Evolutionary conservation across 352 stramenopile species (phyloP).

Genomic region (Aphanomyces cochlioides): DNA sequence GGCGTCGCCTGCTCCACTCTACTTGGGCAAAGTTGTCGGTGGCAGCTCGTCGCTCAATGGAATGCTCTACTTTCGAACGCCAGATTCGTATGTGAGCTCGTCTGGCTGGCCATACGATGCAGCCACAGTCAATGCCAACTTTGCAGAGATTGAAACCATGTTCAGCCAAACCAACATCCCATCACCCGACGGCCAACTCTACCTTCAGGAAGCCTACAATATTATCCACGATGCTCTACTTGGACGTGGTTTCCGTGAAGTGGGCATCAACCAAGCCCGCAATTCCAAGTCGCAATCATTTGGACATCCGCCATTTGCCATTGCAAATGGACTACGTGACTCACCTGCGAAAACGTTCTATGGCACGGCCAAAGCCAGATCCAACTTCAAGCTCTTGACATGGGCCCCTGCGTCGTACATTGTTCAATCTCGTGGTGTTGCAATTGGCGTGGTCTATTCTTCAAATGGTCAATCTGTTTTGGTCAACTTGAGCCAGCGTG

Average conservation of each 20-base stretch:
- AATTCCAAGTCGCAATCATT: constrained; percentile 60
- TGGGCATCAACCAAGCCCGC: constrained; percentile 45
- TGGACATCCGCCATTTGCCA: constrained; percentile 45
- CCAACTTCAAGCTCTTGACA: constrained; percentile 56
- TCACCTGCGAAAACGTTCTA: constrained; percentile 55
- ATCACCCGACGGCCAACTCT: constrained; percentile 46
- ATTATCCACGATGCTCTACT: constrained; percentile 43
- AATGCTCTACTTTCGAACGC: constrained; percentile 74
- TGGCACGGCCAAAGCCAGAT: constrained; percentile 39
- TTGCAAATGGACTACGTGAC: constrained; percentile 57
- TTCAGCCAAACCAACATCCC: constrained; percentile 49
- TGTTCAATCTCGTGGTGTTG: constrained; percentile 41
- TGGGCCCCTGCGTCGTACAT: constrained; percentile 52
- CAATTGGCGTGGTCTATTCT: constrained; percentile 48
- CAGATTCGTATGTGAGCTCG: constrained; percentile 47
- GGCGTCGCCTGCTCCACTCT: constrained; percentile 42
- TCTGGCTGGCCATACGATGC: constrained; percentile 53
- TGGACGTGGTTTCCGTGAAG: constrained; percentile 41
- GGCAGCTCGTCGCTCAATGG: constrained; percentile 83
- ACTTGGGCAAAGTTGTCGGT: constrained; percentile 73
- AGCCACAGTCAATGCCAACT: constrained; percentile 56
- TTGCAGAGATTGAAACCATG: constrained; percentile 47
- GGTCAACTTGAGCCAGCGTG: constrained; percentile 42
- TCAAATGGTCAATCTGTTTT: constrained; percentile 29
- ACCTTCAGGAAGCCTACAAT: constrained; percentile 52